These are phyloP conservation scores for Medicago lupulina DNA, from an alignment of 306 rosid genomes.

Conservation along the genomic window DNA sequence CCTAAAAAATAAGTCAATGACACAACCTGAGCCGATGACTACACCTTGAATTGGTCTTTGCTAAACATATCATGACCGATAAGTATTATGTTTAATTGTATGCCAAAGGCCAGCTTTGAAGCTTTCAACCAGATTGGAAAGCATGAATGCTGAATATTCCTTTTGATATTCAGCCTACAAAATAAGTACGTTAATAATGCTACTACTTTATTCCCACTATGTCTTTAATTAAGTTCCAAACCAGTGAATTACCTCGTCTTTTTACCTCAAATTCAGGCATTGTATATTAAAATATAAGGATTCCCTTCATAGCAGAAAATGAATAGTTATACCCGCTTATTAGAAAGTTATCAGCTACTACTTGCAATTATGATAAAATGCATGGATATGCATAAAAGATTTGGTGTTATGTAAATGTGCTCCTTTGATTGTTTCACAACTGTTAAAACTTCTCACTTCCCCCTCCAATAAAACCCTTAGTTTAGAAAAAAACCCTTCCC, in stretches of 20 bases:
- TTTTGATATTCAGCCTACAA: conserved; percentile 22
- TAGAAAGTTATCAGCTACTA: background rate
- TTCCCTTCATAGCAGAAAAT: background rate
- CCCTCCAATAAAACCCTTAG: background rate
- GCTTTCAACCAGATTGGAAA: conserved; percentile 34
- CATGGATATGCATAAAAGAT: background rate
- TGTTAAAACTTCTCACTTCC: background rate
- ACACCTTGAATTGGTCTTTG: conserved; percentile 1
- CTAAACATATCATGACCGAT: conserved; percentile 15
- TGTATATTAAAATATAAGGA: conserved; percentile 1
- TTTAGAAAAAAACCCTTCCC: background rate
- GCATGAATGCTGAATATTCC: background rate
- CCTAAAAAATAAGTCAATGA: conserved; percentile 12
- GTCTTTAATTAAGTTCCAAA: conserved; percentile 2
- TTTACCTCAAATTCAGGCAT: background rate
- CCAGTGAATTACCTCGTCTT: background rate
- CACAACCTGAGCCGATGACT: conserved; percentile 5
- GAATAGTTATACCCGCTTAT: background rate
- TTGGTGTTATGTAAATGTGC: background rate
- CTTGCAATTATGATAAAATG: background rate
- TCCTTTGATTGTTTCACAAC: conserved; percentile 1
- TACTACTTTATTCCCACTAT: conserved; percentile 27
- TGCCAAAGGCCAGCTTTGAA: conserved; percentile 30
- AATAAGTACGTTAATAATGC: conserved; percentile 4
- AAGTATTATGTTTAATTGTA: conserved; percentile 24